Conservation (phyloP, 352 stramenopile genomes). For the Pythium brachiatum region DNA sequence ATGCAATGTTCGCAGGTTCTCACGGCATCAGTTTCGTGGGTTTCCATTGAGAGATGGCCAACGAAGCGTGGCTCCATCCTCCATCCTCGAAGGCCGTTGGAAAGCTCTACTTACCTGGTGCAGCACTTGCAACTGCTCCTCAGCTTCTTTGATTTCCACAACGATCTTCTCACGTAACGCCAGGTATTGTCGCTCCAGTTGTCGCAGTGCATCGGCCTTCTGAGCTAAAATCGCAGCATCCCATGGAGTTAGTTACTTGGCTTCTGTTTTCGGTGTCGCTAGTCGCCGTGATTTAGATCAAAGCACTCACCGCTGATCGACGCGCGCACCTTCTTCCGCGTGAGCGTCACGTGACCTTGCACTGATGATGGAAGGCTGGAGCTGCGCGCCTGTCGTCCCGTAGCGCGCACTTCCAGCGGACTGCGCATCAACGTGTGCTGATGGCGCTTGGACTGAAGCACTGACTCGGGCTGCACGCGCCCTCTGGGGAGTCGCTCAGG, state of each 20-base stretch:
- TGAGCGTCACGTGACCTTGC: constrained; percentile 11
- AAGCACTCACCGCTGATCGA: constrained; percentile 20
- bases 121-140: constrained; percentile 26
- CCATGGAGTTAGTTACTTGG: not conserved
- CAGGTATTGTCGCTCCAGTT: constrained; percentile 28
- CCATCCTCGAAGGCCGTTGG: constrained; percentile 12
- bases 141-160: constrained; percentile 23
- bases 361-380: constrained; percentile 15
- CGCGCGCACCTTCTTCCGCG: constrained; percentile 19
- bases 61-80: not conserved
- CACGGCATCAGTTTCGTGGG: not conserved
- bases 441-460: not conserved
- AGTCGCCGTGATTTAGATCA: not conserved
- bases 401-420: constrained; percentile 10
- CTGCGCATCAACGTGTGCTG: constrained; percentile 5
- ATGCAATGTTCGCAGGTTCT: not conserved
- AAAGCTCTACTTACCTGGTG: constrained; percentile 23
- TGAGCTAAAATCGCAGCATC: constrained; percentile 24
- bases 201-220: constrained; percentile 20
- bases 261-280: not conserved
- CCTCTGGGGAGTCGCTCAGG: constrained; percentile 4
- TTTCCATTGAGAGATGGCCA: not conserved
- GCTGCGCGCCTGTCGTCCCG: not conserved
- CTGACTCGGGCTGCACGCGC: not conserved
- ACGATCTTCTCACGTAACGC: constrained; percentile 27